phyloP scores from a whole-genome alignment of 768 basidiomycete genomes.

The Leccinum sublutescens region DNA sequence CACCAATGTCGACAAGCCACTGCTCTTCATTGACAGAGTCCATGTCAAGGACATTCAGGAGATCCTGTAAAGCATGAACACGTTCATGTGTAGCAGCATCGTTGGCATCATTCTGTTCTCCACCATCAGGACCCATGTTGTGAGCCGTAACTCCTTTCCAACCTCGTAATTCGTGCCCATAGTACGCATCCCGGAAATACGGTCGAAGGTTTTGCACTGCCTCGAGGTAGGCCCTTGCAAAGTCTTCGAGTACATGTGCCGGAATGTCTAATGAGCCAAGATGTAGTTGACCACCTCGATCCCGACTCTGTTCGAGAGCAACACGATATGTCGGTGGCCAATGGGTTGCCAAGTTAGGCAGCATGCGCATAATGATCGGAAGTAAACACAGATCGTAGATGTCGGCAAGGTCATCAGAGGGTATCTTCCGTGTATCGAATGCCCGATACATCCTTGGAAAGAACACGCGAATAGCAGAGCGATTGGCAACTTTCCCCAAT shows the following conservation, averaged over 20 bases:
- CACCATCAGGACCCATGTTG: neutral
- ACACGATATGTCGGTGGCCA: neutral
- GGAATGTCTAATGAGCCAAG: neutral
- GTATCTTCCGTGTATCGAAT: neutral
- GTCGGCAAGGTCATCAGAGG: neutral
- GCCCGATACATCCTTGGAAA: neutral
- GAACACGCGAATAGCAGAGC: neutral
- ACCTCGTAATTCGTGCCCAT: constrained; percentile 7
- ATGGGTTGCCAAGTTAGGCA: neutral
- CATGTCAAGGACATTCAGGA: neutral
- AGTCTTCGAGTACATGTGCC: neutral
- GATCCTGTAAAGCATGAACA: neutral
- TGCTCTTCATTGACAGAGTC: neutral
- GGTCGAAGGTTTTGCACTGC: neutral
- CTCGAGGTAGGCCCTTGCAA: neutral
- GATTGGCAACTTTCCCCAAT: neutral
- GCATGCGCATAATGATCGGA: neutral
- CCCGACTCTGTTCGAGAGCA: neutral
- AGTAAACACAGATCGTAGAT: neutral
- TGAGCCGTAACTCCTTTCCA: constrained; percentile 10
- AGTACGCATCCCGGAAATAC: constrained; percentile 8
- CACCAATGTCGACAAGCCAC: neutral
- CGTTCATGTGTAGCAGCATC: neutral
- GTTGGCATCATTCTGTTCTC: too few relatives aligned
- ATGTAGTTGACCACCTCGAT: neutral